Evolutionary conservation across 2,329 filamentous ascomycete genomes (phyloP), one percentile per base, ranked within the genome.

Genomic region (Ophiostoma tasmaniense): DNA sequence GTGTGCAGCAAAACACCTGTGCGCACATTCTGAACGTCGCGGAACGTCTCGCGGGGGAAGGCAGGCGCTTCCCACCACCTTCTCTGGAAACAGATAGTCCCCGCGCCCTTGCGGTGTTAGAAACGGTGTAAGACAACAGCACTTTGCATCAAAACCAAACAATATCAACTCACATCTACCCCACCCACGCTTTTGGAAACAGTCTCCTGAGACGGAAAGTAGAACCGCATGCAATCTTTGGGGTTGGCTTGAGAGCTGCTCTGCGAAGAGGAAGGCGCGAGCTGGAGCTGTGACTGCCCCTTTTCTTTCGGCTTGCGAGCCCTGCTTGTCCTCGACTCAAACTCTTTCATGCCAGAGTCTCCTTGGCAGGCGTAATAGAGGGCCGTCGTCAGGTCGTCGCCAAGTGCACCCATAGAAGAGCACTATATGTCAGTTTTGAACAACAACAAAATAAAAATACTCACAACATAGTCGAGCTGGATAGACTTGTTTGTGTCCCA

Each of bases 1-100:
- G 87, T 96, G 78, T 99, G 95, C 81, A 96, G 91, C 71, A 99
- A 80, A 28, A 97, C 76, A 0, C 92, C 91, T 2, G 79, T 73
- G 45, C 93, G 83, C 30, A 81, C 84, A 72, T 90, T 96, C 72
- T 88, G 81, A 76, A 90, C 93, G 76, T 98, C 92, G 67, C 89
- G 85, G 74, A 98, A 80, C 37, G 91, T 80, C 55, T 85, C 78
- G 59, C 82, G 84, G 3, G 94, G 94, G 74, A 98, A 98, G 0
- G 80, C 85, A 2, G 82, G 71, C 0, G 84, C 80, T 59, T 88
- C 81, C 84, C 90, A 98, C 87, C 89, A 93, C 71, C 86, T 88
- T 10, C 84, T 80, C 71, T 89, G 85, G 70, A 95, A 84, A 75
- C 90, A 96, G 70, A 98, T 93, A 0, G 93, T 96, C 10, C 94